Evolutionary conservation across 345 rosid species (phyloP), one percentile per base, ranked within the genome.

Genomic region (Arabidopsis suecica): DNA sequence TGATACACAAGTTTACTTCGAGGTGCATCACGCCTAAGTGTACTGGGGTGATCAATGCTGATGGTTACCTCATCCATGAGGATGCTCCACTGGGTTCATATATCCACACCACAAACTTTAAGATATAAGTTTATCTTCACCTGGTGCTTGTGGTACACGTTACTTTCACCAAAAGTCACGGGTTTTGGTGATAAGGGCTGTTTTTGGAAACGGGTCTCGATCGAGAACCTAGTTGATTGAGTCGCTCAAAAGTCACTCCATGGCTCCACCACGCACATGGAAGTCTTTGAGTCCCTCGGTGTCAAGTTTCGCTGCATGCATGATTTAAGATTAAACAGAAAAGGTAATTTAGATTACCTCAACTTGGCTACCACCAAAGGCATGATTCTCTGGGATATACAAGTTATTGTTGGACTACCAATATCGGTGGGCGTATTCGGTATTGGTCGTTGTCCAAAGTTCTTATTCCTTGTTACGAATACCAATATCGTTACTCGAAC

Each of bases 41-140:
- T 89, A 72, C 93, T 89, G 1, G 89, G 89, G 33, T 89, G 91
- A 65, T 89, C 91, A 57, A 89, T 89, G 91, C 58, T 89, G 93
- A 69, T 89, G 91, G 85, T 87, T 89, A 85, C 89, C 91, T 70
- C 93, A 89, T 57, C 93, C 88, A 1, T 87, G 93, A 61, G 89
- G 93, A 85, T 87, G 93, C 88, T 85, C 91, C 0, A 89, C 91
- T 9, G 89, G 93, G 22, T 89, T 89, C 93, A 28, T 28, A 28
- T 28, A 32, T 91, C 91, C 73, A 87, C 91, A 83, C 91, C 93
- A 75, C 89, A 87, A 6, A 89, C 91, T 85, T 82, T 85, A 51
- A 91, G 91, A 91, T 91, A 89, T 69, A 87, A 84, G 85, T 87
- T 88, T 65, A 91, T 85, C 87, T 87, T 88, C 48, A 84, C 91